Evolutionary conservation across 306 rosid species (phyloP).

Genomic region (Pterocarpus santalinus): DNA sequence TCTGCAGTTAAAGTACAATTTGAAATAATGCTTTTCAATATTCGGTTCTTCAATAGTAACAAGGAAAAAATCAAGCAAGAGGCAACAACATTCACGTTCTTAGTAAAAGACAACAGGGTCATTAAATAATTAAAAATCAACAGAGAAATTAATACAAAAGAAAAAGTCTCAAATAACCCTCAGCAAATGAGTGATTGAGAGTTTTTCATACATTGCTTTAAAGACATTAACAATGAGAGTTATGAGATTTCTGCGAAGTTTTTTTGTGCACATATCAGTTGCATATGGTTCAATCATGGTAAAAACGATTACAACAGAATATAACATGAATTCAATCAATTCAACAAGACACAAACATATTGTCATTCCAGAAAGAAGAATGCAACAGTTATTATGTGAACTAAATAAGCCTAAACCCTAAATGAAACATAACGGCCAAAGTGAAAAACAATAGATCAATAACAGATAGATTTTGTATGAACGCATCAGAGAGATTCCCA

Average conservation of each 20-base stretch:
- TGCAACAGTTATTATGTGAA: not conserved
- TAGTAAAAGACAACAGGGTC: not conserved
- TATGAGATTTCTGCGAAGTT: too few relatives aligned
- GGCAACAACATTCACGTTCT: not conserved
- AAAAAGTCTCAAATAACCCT: too few relatives aligned
- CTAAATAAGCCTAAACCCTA: not conserved
- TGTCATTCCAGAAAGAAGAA: not conserved
- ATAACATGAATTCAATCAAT: too few relatives aligned
- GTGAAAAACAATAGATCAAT: not conserved
- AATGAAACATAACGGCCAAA: not conserved
- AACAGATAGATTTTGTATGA: not conserved
- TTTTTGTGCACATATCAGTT: slow-evolving; percentile 38
- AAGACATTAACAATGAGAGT: too few relatives aligned
- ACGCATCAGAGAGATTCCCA: slow-evolving; percentile 71
- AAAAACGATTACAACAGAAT: too few relatives aligned
- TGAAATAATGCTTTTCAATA: not conserved
- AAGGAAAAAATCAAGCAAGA: not conserved
- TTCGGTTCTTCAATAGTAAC: not conserved
- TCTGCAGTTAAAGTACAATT: not conserved
- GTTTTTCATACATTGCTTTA: too few relatives aligned
- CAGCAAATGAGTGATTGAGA: too few relatives aligned
- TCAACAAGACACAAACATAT: too few relatives aligned
- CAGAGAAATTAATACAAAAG: too few relatives aligned
- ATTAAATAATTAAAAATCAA: not conserved
- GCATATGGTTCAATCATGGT: slow-evolving; percentile 17